Evolutionary conservation across 2,329 filamentous ascomycete genomes (phyloP), one percentile per base, ranked within the genome.

Genomic region (Fusarium foetens): DNA sequence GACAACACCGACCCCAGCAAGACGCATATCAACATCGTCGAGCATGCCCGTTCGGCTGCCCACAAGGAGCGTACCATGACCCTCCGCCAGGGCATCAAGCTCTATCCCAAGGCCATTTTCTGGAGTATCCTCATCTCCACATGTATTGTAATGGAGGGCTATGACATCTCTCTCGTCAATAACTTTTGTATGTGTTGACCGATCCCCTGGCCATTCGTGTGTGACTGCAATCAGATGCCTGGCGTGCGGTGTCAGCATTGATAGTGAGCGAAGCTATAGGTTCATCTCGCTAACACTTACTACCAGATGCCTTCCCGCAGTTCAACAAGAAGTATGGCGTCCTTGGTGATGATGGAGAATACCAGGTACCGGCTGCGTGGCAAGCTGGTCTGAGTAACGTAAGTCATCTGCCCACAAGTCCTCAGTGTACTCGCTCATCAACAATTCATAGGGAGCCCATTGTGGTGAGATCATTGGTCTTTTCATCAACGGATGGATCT

Each of bases 401-500:
- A 75, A 58, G 86, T 61, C 35, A 63, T 43, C 21, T n/a, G 29
- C 39, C 13, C 23, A 21, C n/a, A 5, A 39, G 23, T 39, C 10
- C 29, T 31, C 31, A 11, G 23, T 23, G 29, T 42, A 61, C 19
- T 48, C 36, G 51, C 67, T 74, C 35, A 73, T 48, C 31, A 72
- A 25, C 80, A 83, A 67, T 31, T 31, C 14, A 31, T 38, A 80
- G 79, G 89, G 87, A 33, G 86, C 87, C 54, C 84, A 86, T 60
- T 85, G 86, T 25, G 91, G 91, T 46, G 89, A 91, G 77, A 89
- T 93, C 54, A 84, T 93, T 54, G 91, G 91, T 19, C 84, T 93
- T 51, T 81, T 91, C 71, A 83, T 92, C 78, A 92, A 91, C 76
- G 91, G 91, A 41, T 89, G 85, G 79, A 80, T 91, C 51, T 89